Evolutionary conservation across 2,329 filamentous ascomycete genomes (phyloP).

Genomic region (Penicillium sp.): DNA sequence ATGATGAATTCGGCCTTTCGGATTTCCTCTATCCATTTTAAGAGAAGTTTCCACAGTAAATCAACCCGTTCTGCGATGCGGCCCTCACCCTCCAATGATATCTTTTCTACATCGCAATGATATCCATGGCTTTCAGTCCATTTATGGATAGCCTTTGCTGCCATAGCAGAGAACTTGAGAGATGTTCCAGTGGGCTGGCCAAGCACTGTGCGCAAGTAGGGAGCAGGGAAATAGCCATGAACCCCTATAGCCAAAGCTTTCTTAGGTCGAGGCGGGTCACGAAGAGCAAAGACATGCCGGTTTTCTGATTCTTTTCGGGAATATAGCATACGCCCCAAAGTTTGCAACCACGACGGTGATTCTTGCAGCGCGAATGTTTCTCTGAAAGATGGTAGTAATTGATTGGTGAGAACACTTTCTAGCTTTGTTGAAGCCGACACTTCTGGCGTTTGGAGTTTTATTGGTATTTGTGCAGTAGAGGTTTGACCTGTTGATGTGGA

Average conservation of each 20-base stretch:
- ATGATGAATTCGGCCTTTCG: constrained; percentile 83
- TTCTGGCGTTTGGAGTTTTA: constrained; percentile 27
- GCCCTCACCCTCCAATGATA: constrained; percentile 91
- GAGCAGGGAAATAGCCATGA: constrained; percentile 88
- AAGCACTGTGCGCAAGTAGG: constrained; percentile 81
- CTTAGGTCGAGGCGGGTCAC: constrained; percentile 67
- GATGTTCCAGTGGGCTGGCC: constrained; percentile 95
- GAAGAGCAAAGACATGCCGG: constrained; percentile 69
- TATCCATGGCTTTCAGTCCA: constrained; percentile 76
- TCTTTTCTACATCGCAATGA: constrained; percentile 81
- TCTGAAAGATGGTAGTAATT: constrained; percentile 46
- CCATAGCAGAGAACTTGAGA: constrained; percentile 83
- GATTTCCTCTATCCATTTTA: constrained; percentile 93
- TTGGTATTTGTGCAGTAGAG: constrained; percentile 15
- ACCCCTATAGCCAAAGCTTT: constrained; percentile 91
- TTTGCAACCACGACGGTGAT: constrained; percentile 62
- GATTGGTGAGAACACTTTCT: constrained; percentile 39
- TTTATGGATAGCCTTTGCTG: constrained; percentile 74
- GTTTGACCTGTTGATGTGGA: constrained; percentile 18
- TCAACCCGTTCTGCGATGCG: constrained; percentile 86
- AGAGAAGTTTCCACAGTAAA: constrained; percentile 85
- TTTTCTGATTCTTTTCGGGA: constrained; percentile 55
- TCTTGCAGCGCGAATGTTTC: constrained; percentile 44
- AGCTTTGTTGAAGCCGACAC: constrained; percentile 31
- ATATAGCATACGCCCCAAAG: constrained; percentile 42